Evolutionary conservation across 495 filamentous ascomycete genomes (phyloP), one percentile per base, ranked within the genome.

Genomic region (Penicillium robsamsonii): DNA sequence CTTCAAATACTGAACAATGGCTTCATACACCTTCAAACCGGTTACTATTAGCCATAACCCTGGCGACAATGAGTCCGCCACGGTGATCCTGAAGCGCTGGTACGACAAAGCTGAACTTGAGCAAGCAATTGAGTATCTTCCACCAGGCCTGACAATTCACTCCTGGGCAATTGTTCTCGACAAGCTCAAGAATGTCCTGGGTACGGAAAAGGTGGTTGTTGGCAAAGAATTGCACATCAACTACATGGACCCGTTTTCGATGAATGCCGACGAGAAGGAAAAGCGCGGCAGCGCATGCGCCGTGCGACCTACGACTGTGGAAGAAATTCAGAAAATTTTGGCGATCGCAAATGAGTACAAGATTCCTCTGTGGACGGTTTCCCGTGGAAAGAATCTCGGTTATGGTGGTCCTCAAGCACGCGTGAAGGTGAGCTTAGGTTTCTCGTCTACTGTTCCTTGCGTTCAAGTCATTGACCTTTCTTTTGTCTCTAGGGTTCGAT

Each of bases 351-450:
- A 62, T 27, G 20, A 47, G 27, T 29, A 52, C 41, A 46, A 49
- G 12, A 49, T 65, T 3, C 55, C 50, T 17, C 17, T 62, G 9
- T 65, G 62, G 59, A 58, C 55, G 4, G 25, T 58, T 4, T 64
- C 62, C 1, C 41, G 53, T 17, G 61, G 61, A 12, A 60, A 52
- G 45, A 64, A 61, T 29, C 35, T 64, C 0, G 62, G 62, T 41
- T 64, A 59, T 43, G 55, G 27, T 12, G 35, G 27, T 1, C 27
- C 29, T 25, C 18, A 29, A 24, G 15, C 11, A 18, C 30, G n/a
- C 2, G 18, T 35, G 18, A 24, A 55, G 53, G 33, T 55, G 41
- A n/a, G 53, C 18, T 38, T 44, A 31, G 29, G 29, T 30, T 25
- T 8, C 11, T 3, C 12, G 22, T 22, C 22, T 22, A 22, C 27